Evolutionary conservation across 129 eudicot genomes (phyloP), one percentile per base, ranked within the genome.

Genomic region (Helianthus annuus): DNA sequence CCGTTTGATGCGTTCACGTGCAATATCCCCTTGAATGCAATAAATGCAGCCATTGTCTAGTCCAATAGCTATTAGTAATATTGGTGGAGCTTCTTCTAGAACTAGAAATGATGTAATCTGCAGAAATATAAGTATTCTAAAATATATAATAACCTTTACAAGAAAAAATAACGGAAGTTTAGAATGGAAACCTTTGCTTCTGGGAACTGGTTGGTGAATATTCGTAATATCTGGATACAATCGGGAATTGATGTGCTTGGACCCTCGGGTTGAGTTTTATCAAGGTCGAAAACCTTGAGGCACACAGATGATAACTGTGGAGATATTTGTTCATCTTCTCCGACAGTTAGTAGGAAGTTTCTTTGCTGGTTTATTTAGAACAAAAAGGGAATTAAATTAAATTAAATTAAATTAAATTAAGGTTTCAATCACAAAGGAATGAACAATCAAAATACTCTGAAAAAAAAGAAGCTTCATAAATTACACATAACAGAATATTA

Each of bases 21-120:
- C 99, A 82, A 95, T 81, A 69, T 95, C 99, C 17, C 99, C 99
- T 86, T 91, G 92, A 39, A 95, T 95, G 84, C 96, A 88, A 83
- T 95, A 95, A 75, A 95, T 88, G 80, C 91, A 83, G 46, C 99
- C 96, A 69, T 88, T 95, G 68, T 86, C 91, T 80, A 95, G 61
- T 78, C 99, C 99, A 73, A 95, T 85, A 45, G 96, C 96, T 74
- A 95, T 86, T 42, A 95, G 85, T 72, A 95, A 80, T 76, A 90
- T 84, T 10, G 99, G 99, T 63, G 99, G 97, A 74, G 97, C 99
- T 83, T 94, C 99, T 77, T 94, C 99, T 24, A 90, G 68, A 75
- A 88, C 97, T 59, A 85, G 60, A 81, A 95, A 95, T 32, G 94
- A 86, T 22, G 99, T 95, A 51, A 95, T 86, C 99, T 95, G 87